Percentiles rank a stretch among this genome's conserved stretches.
These are phyloP conservation scores for Dovyalis caffra DNA, from an alignment of 345 rosid species.

Conservation along the genomic window DNA sequence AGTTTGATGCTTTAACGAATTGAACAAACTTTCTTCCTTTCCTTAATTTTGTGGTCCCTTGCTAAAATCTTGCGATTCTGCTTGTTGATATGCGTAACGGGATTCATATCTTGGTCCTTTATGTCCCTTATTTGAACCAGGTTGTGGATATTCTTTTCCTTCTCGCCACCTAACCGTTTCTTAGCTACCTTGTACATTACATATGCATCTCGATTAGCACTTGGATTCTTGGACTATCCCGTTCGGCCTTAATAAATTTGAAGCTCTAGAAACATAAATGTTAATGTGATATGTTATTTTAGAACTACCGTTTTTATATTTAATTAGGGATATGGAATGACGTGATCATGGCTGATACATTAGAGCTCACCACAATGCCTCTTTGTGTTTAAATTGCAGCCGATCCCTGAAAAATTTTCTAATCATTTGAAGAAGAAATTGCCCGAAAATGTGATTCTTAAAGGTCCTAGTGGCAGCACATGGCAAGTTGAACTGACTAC, in stretches of 20 bases:
- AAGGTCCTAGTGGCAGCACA: constrained; percentile 62
- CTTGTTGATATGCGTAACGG: background rate
- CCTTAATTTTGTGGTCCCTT: background rate
- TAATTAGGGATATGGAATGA: background rate
- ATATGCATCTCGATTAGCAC: background rate
- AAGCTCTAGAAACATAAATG: background rate
- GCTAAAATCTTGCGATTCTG: background rate
- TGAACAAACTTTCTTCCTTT: too few species aligned
- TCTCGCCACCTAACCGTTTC: background rate
- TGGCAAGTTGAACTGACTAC: constrained; percentile 56
- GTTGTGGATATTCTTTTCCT: background rate
- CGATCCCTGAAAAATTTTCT: constrained; percentile 60
- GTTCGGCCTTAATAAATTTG: background rate
- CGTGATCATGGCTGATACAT: background rate
- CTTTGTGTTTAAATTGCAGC: constrained; percentile 35
- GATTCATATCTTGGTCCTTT: background rate
- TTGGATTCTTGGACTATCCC: background rate
- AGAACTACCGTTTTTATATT: background rate
- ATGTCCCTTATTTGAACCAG: background rate
- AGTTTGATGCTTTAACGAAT: too few species aligned
- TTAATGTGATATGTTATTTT: background rate
- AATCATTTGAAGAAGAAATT: constrained; percentile 51
- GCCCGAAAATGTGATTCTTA: constrained; percentile 46
- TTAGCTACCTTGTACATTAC: background rate
- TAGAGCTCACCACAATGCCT: background rate